Evolutionary conservation across 106 monocot species (phyloP), one percentile per base, ranked within the genome.

Genomic region (Dendrobium nobile): DNA sequence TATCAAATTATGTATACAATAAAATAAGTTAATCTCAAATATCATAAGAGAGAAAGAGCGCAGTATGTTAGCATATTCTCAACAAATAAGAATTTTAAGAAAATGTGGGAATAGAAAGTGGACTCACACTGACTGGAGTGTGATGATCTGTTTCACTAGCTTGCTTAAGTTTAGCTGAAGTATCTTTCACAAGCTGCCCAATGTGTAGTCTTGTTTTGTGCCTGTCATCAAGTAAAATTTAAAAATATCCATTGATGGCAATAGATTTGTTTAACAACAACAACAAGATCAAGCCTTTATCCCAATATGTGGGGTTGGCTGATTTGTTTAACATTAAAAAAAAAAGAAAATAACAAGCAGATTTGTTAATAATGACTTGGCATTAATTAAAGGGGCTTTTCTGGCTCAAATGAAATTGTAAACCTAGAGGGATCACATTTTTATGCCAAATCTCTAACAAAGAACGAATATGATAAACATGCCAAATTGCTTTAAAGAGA

Each of bases 181-280:
- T 92, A 77, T 91, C 92, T 82, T 94, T 94, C 22, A 92, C 86
- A 41, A 94, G 82, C 77, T 91, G 91, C 37, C 80, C 88, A 84
- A 94, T 94, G 68, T 88, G 86, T 45, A 85, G 47, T 76, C 91
- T 86, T 78, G 88, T 88, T 78, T 94, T 94, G 24, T 90, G 91
- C 82, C 93, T 93, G 82, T 41, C 24, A 86, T 45, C 31, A 81
- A 82, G 73, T 22, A 82, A 77, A 77, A 77, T 16, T 16, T 37
- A 77, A 77, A 77, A 77, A 27, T 26, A 54, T 18, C 8, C 11
- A 1, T 37, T 70, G 70, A 33, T 33, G 9, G n/a, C 13, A 19
- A 73, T 16, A 41, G 73, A 41, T 20, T 74, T 18, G 24, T 73
- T 41, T 73, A 37, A 37, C 2, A 8, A 65, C 4, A 65, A 65